Evolutionary conservation across 176 grass and related monocot genomes (phyloP).

Genomic region (Leersia perrieri): DNA sequence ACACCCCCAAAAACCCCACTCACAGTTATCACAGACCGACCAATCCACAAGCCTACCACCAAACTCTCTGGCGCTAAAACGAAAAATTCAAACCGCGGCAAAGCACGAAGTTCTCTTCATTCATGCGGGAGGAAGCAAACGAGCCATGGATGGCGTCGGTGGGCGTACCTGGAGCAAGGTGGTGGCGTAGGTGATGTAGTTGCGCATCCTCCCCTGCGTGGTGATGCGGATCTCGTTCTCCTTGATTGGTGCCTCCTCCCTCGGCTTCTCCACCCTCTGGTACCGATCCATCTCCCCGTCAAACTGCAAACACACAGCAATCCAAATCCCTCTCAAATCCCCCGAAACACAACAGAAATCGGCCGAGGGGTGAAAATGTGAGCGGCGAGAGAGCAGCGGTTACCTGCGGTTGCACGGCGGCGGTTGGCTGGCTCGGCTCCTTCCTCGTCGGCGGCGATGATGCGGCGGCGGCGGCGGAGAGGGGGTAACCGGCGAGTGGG

Average conservation of each 20-base stretch:
- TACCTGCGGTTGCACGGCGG: background rate
- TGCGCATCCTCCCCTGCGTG: conserved; percentile 98
- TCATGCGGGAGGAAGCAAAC: background rate
- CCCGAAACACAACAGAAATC: background rate
- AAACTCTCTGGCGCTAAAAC: conserved; percentile 18
- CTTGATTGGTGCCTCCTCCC: conserved; percentile 97
- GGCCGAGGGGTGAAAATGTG: background rate
- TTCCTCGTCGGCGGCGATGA: background rate
- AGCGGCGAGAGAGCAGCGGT: too few species aligned
- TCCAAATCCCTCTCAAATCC: conserved; percentile 28
- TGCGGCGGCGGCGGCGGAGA: background rate
- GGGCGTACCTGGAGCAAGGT: conserved; percentile 71
- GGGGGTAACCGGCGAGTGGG: conserved; percentile 6
- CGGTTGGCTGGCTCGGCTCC: background rate
- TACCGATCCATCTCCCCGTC: conserved; percentile 79
- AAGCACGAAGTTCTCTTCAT: background rate
- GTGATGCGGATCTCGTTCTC: conserved; percentile 98
- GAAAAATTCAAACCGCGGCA: conserved; percentile 2
- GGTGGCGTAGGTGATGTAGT: conserved; percentile 97
- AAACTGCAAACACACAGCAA: conserved; percentile 21
- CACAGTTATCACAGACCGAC: background rate
- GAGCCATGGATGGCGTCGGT: background rate
- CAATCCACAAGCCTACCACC: background rate
- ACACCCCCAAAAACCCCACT: background rate
- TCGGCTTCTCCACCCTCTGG: conserved; percentile 90